Conservation (phyloP, 1,139 yeast species). For the Pichiaceae sp. region DNA sequence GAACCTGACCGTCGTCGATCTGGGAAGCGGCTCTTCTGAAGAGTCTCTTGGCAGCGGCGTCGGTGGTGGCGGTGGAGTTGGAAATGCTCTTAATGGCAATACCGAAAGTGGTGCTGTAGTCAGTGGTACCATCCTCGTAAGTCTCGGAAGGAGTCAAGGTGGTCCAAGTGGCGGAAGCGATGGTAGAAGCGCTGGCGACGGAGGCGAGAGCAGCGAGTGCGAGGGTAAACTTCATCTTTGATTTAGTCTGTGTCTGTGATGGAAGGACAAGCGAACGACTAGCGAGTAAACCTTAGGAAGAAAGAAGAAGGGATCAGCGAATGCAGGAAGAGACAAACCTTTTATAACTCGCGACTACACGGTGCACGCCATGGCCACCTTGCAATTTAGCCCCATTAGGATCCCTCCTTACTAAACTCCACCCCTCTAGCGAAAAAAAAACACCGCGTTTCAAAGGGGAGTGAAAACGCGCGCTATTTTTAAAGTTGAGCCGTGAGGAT, state of each 20-base stretch:
- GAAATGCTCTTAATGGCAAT: conserved; percentile 52
- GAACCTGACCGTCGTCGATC: conserved; percentile 40
- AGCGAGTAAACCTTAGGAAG: conserved; percentile 1
- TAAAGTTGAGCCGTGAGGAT: not conserved
- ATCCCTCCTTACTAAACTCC: not conserved
- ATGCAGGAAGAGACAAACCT: not conserved
- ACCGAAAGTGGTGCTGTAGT: conserved; percentile 52
- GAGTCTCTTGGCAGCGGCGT: conserved; percentile 20
- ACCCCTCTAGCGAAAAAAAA: not conserved
- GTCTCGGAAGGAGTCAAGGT: conserved; percentile 57
- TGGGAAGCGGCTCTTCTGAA: conserved; percentile 22
- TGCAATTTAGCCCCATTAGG: not conserved
- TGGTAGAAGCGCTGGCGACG: conserved; percentile 50
- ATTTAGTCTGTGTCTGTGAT: not conserved
- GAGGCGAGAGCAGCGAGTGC: conserved; percentile 29
- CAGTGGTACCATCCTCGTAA: conserved; percentile 54
- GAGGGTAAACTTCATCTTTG: conserved; percentile 20
- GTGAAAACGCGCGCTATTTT: not conserved
- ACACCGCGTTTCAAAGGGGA: not conserved
- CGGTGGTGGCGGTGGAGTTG: conserved; percentile 22
- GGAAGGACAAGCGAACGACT: not conserved
- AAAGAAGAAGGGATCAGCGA: not conserved
- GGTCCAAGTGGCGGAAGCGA: conserved; percentile 65
- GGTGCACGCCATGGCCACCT: not conserved
- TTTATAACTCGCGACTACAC: not conserved